Evolutionary conservation across 2,329 filamentous ascomycete genomes (phyloP).

Genomic region (Shiraia sp.): DNA sequence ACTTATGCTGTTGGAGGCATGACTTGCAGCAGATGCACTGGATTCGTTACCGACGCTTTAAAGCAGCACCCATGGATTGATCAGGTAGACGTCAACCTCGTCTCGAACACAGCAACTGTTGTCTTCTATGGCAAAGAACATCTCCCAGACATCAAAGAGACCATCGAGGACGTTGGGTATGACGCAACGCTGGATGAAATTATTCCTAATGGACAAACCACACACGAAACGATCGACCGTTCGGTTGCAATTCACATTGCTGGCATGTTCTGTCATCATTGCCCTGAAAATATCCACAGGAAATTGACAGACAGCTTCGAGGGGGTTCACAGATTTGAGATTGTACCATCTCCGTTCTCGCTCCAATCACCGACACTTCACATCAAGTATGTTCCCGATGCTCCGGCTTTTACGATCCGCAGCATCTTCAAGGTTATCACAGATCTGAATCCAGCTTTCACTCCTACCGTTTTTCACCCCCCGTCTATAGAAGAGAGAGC

Average conservation of each 20-base stretch:
- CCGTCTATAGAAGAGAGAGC: conserved; percentile 84
- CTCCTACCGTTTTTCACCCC: conserved; percentile 73
- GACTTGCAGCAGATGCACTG: conserved; percentile 62
- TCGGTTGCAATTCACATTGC: conserved; percentile 42
- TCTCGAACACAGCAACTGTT: conserved; percentile 56
- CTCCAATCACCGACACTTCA: conserved; percentile 67
- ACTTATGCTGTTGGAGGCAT: conserved; percentile 59
- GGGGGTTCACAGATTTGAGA: conserved; percentile 47
- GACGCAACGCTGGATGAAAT: conserved; percentile 45
- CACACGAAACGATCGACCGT: conserved; percentile 27
- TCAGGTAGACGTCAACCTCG: conserved; percentile 54
- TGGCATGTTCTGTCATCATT: conserved; percentile 54
- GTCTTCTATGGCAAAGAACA: conserved; percentile 54
- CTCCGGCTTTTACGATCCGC: conserved; percentile 74
- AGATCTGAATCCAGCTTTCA: conserved; percentile 67
- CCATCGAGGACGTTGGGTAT: conserved; percentile 54
- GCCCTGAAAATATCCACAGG: conserved; percentile 55
- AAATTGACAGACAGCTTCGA: conserved; percentile 58
- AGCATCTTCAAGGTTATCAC: conserved; percentile 71
- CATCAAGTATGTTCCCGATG: conserved; percentile 69
- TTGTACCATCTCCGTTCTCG: conserved; percentile 61
- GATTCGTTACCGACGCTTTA: conserved; percentile 53
- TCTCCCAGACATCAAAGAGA: conserved; percentile 50
- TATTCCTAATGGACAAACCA: conserved; percentile 14
- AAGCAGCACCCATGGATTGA: conserved; percentile 52